Base-by-base conservation (phyloP, 345 rosid genomes). In the Euphorbia lathyris region DNA sequence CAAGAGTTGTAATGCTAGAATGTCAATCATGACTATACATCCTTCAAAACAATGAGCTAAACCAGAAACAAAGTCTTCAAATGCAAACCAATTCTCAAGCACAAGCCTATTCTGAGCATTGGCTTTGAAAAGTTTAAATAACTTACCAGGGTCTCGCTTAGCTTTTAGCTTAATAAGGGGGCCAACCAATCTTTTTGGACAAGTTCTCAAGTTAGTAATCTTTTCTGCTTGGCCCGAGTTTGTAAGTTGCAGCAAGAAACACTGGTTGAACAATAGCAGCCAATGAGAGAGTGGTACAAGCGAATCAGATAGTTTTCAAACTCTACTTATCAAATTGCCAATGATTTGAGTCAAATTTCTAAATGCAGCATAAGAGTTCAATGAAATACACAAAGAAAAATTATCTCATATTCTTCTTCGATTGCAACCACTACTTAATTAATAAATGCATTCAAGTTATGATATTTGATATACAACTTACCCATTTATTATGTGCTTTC, bases 221-320 rank as follows among this genome's bases (percentile, higher is more conserved):
- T 62, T 88, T 69, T 94, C 97, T 50, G 87, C 82, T 77, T 91
- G 96, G 65, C 80, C 72, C 71, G 99, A 84, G 72, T 83, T 92
- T 77, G 90, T 90, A 66, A 94, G 97, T 83, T 86, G 96, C 77
- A 94, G 86, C 85, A 94, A 77, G 85, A 94, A 94, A 76, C 90
- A 82, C 98, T 91, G 91, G 52, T 62, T 62, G 66, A 20, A 77
- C 61, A 86, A 75, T 8, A n/a, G 16, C 38, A 77, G 30, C 70
- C 36, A 57, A 77, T 76, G 77, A 83, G 73, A 79, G n/a, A 67
- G 73, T 42, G 78, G 67, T 76, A 30, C 27, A 80, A 30, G 20
- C 36, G 51, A 27, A 61, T 30, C 59, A 65, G 66, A n/a, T n/a
- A n/a, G n/a, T n/a, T n/a, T 25, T 56, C 32, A 0, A 56, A 1